Conservation (phyloP, 2,329 filamentous ascomycete species). For the Ceratocystis variospora region DNA sequence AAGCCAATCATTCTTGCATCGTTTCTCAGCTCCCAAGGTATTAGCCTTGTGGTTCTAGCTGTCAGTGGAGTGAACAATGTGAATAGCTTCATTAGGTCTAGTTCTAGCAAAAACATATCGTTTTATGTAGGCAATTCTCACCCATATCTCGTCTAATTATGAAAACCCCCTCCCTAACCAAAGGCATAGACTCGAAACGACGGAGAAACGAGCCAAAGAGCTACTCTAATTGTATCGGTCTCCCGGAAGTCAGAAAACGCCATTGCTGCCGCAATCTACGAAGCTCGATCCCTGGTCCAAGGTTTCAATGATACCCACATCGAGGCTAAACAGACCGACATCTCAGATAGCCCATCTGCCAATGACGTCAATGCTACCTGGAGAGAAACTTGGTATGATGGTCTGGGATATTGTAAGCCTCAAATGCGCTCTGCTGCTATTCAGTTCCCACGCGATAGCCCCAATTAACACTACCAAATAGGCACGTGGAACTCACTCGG, state of each 20-base stretch:
- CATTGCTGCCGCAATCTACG: constrained; percentile 71
- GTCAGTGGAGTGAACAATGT: constrained; percentile 62
- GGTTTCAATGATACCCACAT: background rate
- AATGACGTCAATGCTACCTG: constrained; percentile 47
- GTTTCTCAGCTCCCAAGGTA: constrained; percentile 58
- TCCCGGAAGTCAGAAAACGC: constrained; percentile 61
- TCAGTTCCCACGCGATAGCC: background rate
- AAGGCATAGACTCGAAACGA: constrained; percentile 50
- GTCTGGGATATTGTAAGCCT: constrained; percentile 66
- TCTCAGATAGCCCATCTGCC: constrained; percentile 20
- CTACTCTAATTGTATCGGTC: constrained; percentile 55
- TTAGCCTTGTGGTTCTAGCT: constrained; percentile 63
- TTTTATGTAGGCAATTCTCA: constrained; percentile 41
- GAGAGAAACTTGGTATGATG: constrained; percentile 83
- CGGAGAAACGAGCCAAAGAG: constrained; percentile 37
- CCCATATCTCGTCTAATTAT: background rate
- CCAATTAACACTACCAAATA: constrained; percentile 22
- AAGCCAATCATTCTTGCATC: constrained; percentile 68
- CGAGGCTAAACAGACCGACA: background rate
- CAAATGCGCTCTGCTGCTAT: background rate
- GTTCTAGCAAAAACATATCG: constrained; percentile 49
- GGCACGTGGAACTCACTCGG: constrained; percentile 90
- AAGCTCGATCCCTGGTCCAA: constrained; percentile 48
- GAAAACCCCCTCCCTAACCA: constrained; percentile 17
- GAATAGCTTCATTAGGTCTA: constrained; percentile 53